Evolutionary conservation across 805 yeast species (phyloP).

Genomic region (Candida patagonica): DNA sequence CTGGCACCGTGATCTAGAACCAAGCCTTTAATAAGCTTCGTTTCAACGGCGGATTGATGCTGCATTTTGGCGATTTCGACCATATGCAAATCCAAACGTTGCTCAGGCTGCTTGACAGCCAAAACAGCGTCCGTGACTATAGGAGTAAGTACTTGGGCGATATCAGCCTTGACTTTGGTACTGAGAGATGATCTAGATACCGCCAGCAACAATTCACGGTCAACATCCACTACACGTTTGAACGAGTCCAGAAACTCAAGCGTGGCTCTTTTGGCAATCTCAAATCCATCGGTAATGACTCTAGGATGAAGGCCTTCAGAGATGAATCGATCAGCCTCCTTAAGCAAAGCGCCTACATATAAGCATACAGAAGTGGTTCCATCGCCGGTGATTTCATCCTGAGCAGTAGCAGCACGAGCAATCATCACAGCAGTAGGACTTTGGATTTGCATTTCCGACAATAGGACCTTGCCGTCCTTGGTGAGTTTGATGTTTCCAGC

Average conservation of each 20-base stretch:
- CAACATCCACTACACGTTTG: constrained; percentile 43
- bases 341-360: constrained; percentile 86
- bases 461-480: constrained; percentile 90
- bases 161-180: constrained; percentile 73
- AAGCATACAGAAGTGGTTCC: constrained; percentile 95
- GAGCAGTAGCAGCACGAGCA: constrained; percentile 95
- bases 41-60: constrained; percentile 76
- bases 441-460: constrained; percentile 95
- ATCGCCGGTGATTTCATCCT: constrained; percentile 98
- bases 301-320: constrained; percentile 96
- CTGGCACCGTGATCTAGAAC: constrained; percentile 98
- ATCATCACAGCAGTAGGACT: constrained; percentile 84
- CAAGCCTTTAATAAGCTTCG: constrained; percentile 75
- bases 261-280: constrained; percentile 70
- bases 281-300: constrained; percentile 90
- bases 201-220: constrained; percentile 81
- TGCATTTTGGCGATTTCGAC: constrained; percentile 98
- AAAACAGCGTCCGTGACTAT: constrained; percentile 95
- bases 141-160: constrained; percentile 78
- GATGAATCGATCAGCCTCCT: constrained; percentile 87
- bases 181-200: constrained; percentile 85
- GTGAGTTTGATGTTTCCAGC: constrained; percentile 92
- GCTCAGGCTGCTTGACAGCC: constrained; percentile 49
- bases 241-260: constrained; percentile 60
- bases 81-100: constrained; percentile 81